Evolutionary conservation across 179 eudicot species (phyloP), one percentile per base, ranked within the genome.

Genomic region (Beta corolliflora): DNA sequence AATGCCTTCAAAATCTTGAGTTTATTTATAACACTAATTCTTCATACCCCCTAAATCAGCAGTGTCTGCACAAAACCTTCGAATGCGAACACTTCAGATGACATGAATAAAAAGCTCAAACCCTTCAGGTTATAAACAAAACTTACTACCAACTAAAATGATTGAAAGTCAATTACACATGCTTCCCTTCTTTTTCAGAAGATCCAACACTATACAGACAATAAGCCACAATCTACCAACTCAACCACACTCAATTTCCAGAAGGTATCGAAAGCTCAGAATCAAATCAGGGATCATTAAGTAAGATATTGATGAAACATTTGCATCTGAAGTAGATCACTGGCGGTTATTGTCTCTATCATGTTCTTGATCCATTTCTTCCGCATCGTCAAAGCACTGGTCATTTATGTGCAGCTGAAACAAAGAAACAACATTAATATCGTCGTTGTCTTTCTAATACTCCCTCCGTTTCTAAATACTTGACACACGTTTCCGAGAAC

Each of bases 381-480:
- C 98, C 14, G 98, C 94, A 84, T 94, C 98, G 87, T 94, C 97
- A 79, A 94, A 94, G 63, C 95, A 90, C 25, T 89, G 88, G 79
- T 94, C 98, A 72, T 87, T 86, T 71, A 94, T 86, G 31, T 87
- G 95, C 87, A 94, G 90, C 97, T 94, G 91, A 44, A 76, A 75
- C 67, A 58, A 56, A 76, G 53, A 64, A 56, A 53, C 18, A 69
- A 71, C 36, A 59, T 64, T 11, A 46, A 15, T 25, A 73, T 12
- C 56, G 41, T 36, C 41, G 41, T 36, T 36, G 41, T 36, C 41
- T 36, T 1, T 36, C 41, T 36, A 36, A 2, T 3, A 36, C 41
- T 36, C 3, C 3, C 41, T 36, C 41, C 3, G 41, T 36, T 36
- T 36, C 41, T 36, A 36, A 36, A 36, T 10, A 11, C 25, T 36